phyloP scores from a whole-genome alignment of 108 stramenopile genomes.

The Stephanodiscus triporus region DNA sequence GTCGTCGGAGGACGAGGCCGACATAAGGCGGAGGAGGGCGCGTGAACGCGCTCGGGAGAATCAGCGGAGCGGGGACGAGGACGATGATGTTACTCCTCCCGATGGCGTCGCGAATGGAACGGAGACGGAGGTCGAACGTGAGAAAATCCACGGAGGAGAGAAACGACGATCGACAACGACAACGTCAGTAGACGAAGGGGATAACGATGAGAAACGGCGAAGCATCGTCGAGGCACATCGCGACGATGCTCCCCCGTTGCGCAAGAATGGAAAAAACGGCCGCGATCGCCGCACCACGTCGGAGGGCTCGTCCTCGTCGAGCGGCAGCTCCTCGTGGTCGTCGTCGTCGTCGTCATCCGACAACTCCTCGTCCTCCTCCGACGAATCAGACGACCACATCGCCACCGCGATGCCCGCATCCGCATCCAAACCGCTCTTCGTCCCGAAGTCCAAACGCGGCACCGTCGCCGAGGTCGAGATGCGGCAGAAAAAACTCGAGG shows the following conservation, averaged over 20 bases:
- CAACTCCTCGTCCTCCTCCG: constrained; percentile 36
- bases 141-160: neutral
- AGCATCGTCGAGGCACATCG: neutral
- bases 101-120: neutral
- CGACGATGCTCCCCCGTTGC: neutral
- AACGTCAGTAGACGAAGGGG: neutral
- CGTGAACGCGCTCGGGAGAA: constrained; percentile 21
- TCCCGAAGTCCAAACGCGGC: constrained; percentile 76
- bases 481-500: constrained; percentile 60
- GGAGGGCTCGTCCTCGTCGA: neutral
- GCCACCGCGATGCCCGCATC: constrained; percentile 29
- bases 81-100: neutral
- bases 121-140: neutral
- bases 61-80: neutral
- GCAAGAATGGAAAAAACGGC: neutral
- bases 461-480: constrained; percentile 52
- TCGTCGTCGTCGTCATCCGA: constrained; percentile 40
- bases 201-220: neutral
- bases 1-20: constrained; percentile 46
- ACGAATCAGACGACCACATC: constrained; percentile 23
- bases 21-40: constrained; percentile 35
- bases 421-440: constrained; percentile 70
- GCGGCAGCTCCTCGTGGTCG: constrained; percentile 34
- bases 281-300: neutral
- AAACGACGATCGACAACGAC: neutral